These are phyloP conservation scores for Boletus nobilissimus DNA, from an alignment of 1,284 basidiomycete genomes.

Conservation along the genomic window DNA sequence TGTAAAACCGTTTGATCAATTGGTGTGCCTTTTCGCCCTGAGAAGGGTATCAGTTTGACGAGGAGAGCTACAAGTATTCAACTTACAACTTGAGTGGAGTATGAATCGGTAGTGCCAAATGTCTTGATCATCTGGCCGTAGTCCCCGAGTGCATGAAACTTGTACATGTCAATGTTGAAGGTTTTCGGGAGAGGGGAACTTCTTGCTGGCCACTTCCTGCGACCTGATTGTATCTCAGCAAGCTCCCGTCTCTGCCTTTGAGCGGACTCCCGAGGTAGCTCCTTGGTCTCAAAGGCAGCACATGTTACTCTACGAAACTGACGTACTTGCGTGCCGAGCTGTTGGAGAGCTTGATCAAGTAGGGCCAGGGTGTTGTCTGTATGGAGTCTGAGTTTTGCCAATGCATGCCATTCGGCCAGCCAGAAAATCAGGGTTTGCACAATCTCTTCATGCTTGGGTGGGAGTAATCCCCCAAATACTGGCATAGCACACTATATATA, in stretches of 20 bases:
- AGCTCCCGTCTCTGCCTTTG: background rate
- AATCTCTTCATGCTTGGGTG: background rate
- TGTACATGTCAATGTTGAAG: background rate
- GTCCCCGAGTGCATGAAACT: background rate
- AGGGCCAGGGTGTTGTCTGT: background rate
- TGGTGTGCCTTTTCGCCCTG: background rate
- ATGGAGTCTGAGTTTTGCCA: conserved; percentile 12
- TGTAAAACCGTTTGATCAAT: background rate
- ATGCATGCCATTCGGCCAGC: conserved; percentile 14
- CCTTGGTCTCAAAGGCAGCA: background rate
- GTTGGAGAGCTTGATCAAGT: background rate
- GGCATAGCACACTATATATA: conserved; percentile 7
- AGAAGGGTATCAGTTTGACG: background rate
- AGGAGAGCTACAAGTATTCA: background rate
- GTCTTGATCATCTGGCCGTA: background rate
- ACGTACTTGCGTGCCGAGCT: background rate
- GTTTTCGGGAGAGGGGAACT: background rate
- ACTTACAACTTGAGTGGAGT: background rate
- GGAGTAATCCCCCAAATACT: conserved; percentile 10
- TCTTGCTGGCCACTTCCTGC: background rate
- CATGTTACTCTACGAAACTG: background rate
- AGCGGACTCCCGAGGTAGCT: background rate
- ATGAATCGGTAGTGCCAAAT: background rate
- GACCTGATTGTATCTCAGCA: background rate
- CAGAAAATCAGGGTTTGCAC: conserved; percentile 11